Conservation (phyloP, 2,329 filamentous ascomycete species). For the Anthostomella pinea region DNA sequence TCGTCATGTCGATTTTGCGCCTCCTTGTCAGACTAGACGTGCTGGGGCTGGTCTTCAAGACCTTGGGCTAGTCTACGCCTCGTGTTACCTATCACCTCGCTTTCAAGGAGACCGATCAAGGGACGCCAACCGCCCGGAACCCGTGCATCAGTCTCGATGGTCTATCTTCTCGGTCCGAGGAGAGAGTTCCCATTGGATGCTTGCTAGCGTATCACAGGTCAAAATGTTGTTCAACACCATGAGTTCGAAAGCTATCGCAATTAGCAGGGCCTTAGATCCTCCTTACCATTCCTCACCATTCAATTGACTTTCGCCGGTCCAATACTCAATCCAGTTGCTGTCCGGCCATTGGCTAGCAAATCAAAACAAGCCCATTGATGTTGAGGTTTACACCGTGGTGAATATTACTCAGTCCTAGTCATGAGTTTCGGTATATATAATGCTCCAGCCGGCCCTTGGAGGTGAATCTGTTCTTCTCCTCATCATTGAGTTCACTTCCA, state of each 20-base stretch:
- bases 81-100: no score
- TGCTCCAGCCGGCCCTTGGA: background rate
- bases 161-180: background rate
- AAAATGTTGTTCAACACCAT: background rate
- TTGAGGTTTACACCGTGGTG: background rate
- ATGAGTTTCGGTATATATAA: background rate
- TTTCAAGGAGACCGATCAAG: no score
- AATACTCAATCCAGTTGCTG: background rate
- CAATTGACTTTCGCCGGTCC: background rate
- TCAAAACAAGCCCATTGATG: background rate
- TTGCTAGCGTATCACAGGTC: background rate
- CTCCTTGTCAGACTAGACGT: no score
- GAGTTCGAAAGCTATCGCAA: background rate
- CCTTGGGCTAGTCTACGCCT: no score
- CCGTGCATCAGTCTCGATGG: no score
- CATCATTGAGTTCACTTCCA: background rate
- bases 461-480: background rate
- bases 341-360: background rate
- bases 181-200: background rate
- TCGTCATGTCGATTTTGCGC: conserved; percentile 1
- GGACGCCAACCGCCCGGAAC: no score
- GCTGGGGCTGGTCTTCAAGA: no score
- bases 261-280: background rate
- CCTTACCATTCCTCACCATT: background rate
- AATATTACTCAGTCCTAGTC: background rate